Percentiles rank a stretch among this genome's conserved stretches.
phyloP scores from a whole-genome alignment of 352 stramenopile species.

The Phytophthora aleatoria region DNA sequence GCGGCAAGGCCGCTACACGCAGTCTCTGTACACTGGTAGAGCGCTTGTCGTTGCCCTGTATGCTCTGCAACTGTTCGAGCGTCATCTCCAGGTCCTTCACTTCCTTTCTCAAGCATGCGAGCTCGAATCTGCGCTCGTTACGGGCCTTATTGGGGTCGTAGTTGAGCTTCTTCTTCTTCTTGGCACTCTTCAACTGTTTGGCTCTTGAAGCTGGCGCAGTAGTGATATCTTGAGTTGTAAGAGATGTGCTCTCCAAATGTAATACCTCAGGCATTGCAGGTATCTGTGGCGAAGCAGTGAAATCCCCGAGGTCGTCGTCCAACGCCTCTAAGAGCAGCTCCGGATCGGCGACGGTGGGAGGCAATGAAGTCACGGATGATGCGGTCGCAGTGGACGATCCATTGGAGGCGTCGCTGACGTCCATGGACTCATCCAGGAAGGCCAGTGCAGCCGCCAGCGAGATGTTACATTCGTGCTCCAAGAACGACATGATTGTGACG shows the following conservation, averaged over 20 bases:
- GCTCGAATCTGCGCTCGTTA: conserved; percentile 39
- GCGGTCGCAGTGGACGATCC: not conserved
- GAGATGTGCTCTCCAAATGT: conserved; percentile 21
- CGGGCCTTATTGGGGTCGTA: conserved; percentile 43
- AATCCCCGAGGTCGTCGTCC: conserved; percentile 6
- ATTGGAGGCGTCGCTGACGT: not conserved
- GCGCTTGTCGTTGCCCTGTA: conserved; percentile 5
- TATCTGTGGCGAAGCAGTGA: not conserved
- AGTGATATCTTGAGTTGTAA: no score
- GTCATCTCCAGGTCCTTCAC: conserved; percentile 38
- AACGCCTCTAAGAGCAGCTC: conserved; percentile 22
- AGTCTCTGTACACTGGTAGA: conserved; percentile 17
- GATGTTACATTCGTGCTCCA: conserved; percentile 24
- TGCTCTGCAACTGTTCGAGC: conserved; percentile 31
- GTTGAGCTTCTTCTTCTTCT: conserved; percentile 38
- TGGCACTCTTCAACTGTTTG: conserved; percentile 7
- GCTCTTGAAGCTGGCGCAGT: not conserved
- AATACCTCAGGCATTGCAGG: not conserved
- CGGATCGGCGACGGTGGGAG: not conserved
- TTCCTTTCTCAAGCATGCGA: conserved; percentile 38
- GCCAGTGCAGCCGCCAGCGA: conserved; percentile 25
- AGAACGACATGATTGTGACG: conserved; percentile 13
- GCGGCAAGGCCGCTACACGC: conserved; percentile 1
- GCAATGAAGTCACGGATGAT: not conserved
- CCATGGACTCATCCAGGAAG: conserved; percentile 32